Base-by-base conservation (phyloP, 2,329 filamentous ascomycete species). In the Fonsecaea pedrosoi region DNA sequence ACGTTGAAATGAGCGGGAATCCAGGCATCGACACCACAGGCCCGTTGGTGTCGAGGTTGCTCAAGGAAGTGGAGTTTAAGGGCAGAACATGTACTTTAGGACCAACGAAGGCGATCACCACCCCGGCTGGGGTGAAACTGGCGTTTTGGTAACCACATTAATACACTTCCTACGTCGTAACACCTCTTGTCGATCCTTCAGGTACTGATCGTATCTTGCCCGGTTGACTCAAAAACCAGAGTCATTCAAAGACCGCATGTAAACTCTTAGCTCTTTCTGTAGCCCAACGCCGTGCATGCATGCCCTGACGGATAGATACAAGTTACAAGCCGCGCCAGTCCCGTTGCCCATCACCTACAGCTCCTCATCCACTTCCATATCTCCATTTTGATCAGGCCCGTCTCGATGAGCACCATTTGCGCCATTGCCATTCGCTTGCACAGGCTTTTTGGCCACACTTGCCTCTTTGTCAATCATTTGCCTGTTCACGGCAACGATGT, bases 391-490 rank as follows among this genome's bases (percentile, higher is more conserved):
- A 61, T 81, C 78, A 8, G 5, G 2, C 7, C 53, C n/a, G 45
- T 50, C 45, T 25, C 45, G 45, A 50, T 53, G 45, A 12, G 34
- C 35, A 42, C 45, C 45, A 12, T 50, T 50, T 50, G 59, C 50
- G 13, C 66, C 64, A 59, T 73, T 69, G 40, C 83, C 84, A 71
- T 85, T 73, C 74, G 78, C 59, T 69, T 75, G 60, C 70, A 79
- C 64, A 67, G 90, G 85, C 80, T 90, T 89, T 78, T 87, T 89
- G 21, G 94, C 92, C 80, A 96, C 92, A 4, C 93, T 95, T 3
- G 95, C 95, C 80, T 99, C 95, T 83, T 98, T 98, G 83, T 98
- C 95, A 75, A 99, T 98, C 94, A 99, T 97, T 80, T 98, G 95
- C 78, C 94, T 87, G 71, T 93, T 96, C n/a, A 99, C 94, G 3